A percentile compares a stretch with the other conserved stretches of the same genome.
phyloP scores from a whole-genome alignment of 495 filamentous ascomycete genomes.

The Daldinia caldariorum region DNA sequence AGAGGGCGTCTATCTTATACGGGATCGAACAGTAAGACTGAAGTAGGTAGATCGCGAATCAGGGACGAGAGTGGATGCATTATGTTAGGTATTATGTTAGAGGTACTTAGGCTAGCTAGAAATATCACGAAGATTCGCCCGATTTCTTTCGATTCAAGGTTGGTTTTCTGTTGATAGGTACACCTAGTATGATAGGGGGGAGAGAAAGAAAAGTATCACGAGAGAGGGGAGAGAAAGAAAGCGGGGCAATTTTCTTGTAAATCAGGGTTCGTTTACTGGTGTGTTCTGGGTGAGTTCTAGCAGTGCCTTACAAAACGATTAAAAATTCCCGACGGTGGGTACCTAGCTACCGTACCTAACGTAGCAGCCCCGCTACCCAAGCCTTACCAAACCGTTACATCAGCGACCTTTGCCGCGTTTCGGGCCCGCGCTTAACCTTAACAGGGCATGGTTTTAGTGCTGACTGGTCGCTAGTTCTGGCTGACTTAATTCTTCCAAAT shows the following conservation, averaged over 20 bases:
- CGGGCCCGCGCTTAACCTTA: slow-evolving; percentile 32
- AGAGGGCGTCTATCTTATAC: slow-evolving; percentile 30
- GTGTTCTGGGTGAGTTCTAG: neutral
- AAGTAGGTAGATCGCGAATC: slow-evolving; percentile 34
- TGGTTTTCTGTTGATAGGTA: slow-evolving; percentile 19
- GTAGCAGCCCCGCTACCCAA: slow-evolving; percentile 20
- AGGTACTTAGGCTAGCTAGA: slow-evolving; percentile 26
- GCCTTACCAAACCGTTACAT: slow-evolving; percentile 42
- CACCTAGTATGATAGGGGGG: too few relatives aligned
- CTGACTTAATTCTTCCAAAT: slow-evolving; percentile 46
- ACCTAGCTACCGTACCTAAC: neutral
- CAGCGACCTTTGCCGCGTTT: slow-evolving; percentile 23
- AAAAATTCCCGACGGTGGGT: slow-evolving; percentile 31
- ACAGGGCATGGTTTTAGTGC: slow-evolving; percentile 20
- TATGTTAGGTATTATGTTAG: slow-evolving; percentile 28
- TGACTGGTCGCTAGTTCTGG: slow-evolving; percentile 31
- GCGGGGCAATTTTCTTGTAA: neutral
- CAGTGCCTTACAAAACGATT: neutral
- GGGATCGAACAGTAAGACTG: slow-evolving; percentile 34
- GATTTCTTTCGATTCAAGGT: slow-evolving; percentile 6
- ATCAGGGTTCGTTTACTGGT: neutral
- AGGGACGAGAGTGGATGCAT: slow-evolving; percentile 40
- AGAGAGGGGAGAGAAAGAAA: neutral
- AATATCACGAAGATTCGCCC: slow-evolving; percentile 40
- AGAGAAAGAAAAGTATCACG: neutral